A percentile compares a stretch with the other conserved stretches of the same genome.
Conservation (phyloP, 2,329 filamentous ascomycete genomes). For the Phialemoniopsis sp. region DNA sequence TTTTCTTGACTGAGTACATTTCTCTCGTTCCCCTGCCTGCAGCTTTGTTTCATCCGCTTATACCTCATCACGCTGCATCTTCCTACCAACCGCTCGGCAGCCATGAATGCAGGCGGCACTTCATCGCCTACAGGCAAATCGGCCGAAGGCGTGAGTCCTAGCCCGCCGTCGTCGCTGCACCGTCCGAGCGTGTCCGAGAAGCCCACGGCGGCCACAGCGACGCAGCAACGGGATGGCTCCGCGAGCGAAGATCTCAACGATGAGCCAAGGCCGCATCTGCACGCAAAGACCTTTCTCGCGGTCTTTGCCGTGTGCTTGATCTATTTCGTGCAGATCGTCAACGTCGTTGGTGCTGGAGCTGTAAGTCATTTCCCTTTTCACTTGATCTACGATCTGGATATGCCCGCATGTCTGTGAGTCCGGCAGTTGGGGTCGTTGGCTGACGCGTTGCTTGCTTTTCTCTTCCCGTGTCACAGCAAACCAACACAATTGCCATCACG, state of each 20-base stretch:
- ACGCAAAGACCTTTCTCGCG: constrained; percentile 26
- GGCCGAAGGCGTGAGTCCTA: too few relatives aligned
- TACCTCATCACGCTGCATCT: too few relatives aligned
- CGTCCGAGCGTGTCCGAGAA: too few relatives aligned
- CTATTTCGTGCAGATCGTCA: constrained; percentile 27
- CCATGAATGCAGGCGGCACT: too few relatives aligned
- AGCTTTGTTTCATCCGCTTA: too few relatives aligned
- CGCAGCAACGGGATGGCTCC: neutral
- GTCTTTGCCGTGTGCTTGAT: constrained; percentile 26
- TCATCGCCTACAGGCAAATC: too few relatives aligned
- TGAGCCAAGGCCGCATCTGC: constrained; percentile 18
- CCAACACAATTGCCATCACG: constrained; percentile 7
- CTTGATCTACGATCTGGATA: too few relatives aligned
- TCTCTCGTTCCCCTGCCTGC: too few relatives aligned
- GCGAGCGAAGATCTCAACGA: neutral
- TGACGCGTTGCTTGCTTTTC: neutral
- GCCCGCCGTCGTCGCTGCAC: too few relatives aligned
- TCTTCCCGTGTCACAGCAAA: constrained; percentile 18
- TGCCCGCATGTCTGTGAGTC: neutral
- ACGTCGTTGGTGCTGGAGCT: constrained; percentile 26
- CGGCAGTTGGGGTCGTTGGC: neutral
- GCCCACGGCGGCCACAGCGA: too few relatives aligned
- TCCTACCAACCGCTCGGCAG: too few relatives aligned
- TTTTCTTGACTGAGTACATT: too few relatives aligned
- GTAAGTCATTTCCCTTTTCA: constrained; percentile 14